Conservation (phyloP, 1,284 basidiomycete species). For the Sanghuangporus weigelae region DNA sequence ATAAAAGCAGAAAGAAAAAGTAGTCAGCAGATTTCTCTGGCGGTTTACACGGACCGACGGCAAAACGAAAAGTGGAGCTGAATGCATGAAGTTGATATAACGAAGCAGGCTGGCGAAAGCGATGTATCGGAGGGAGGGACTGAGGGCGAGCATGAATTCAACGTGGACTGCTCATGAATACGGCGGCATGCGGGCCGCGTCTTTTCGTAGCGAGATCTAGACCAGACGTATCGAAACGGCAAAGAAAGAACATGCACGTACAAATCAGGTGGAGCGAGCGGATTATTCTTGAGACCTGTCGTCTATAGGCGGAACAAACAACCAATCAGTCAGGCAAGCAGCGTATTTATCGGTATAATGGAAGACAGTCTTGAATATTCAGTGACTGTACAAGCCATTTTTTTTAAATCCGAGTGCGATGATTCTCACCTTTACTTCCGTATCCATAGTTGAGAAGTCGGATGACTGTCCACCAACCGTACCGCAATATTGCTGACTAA, state of each 20-base stretch:
- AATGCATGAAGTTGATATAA: not conserved
- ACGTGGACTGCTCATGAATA: not conserved
- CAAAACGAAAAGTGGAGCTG: not conserved
- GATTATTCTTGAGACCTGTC: constrained; percentile 46
- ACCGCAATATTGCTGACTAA: constrained; percentile 54
- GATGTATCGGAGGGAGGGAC: not conserved
- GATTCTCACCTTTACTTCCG: constrained; percentile 46
- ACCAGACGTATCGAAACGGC: not conserved
- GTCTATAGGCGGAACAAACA: constrained; percentile 30
- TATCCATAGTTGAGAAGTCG: constrained; percentile 50
- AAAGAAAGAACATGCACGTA: constrained; percentile 28
- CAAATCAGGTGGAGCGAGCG: constrained; percentile 59
- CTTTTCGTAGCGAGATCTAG: not conserved
- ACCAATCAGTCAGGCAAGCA: not conserved
- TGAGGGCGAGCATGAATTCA: not conserved
- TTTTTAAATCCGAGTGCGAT: not conserved
- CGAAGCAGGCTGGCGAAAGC: not conserved
- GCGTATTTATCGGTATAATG: not conserved
- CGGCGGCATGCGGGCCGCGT: not conserved
- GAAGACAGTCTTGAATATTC: not conserved
- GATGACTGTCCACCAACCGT: constrained; percentile 57
- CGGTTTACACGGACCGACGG: constrained; percentile 2
- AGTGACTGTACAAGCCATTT: not conserved
- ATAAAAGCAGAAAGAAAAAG: not conserved
- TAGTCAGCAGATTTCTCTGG: constrained; percentile 6